Evolutionary conservation across 2,329 filamentous ascomycete species (phyloP), one percentile per base, ranked within the genome.

Genomic region (Albophoma yamanashiensis): DNA sequence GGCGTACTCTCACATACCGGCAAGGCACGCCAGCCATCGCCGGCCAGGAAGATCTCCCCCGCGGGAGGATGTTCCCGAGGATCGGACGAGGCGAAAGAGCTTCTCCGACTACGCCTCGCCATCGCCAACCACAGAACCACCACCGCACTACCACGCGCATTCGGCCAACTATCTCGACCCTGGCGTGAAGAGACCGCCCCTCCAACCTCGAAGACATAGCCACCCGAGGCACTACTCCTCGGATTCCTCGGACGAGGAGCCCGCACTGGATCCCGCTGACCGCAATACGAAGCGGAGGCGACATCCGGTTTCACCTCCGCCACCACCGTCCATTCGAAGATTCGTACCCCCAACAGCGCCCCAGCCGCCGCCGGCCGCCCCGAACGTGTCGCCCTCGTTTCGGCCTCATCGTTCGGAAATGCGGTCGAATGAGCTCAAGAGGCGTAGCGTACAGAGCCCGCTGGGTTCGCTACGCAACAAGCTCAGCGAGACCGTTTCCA

Each of bases 101-200:
- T 79, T 80, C 67, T 81, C 80, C 3, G 81, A 83, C 60, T 76
- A 78, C 58, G 76, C 76, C 2, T 73, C 72, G 2, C 73, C 74
- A 1, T 73, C 74, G 2, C 70, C 71, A 2, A 66, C 72, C 22
- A 67, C 74, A 17, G 67, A 70, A 3, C 58, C 69, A 17, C 61
- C 70, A 3, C 58, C 70, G 15, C 61, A 64, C 27, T 62, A 64
- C 9, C 69, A 69, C 56, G 57, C 65, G 42, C 68, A 69, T 58
- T 69, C 69, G 56, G 61, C 65, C 42, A 45, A 67, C 59, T 65
- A 79, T 58, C 64, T 77, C 17, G 74, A 75, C 47, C 69, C 76
- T 9, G 67, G 73, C 39, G 52, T 64, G 12, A 69, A 64, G 62
- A 67, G 71, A 53, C 70, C 70, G n/a, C 59, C 65, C 17, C 59